Evolutionary conservation across 2,329 filamentous ascomycete species (phyloP).

Genomic region (Fusarium penzigii): DNA sequence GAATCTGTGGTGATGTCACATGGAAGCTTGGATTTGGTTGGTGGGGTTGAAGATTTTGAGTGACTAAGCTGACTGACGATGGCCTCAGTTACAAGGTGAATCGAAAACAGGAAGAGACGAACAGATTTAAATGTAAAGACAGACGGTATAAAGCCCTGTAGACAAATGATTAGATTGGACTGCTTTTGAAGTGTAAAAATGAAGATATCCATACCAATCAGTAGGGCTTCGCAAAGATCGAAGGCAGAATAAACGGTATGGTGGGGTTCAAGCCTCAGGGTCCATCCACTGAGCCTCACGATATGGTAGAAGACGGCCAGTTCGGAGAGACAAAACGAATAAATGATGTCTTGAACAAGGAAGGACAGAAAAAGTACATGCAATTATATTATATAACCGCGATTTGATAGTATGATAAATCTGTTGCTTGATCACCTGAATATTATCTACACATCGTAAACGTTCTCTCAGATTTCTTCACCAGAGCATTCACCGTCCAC

Average conservation of each 20-base stretch:
- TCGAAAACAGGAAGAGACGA: too few relatives aligned
- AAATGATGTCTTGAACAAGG: too few relatives aligned
- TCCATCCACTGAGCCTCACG: not conserved
- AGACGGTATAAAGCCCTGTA: too few relatives aligned
- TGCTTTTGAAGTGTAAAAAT: too few relatives aligned
- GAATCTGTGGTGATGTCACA: conserved; percentile 29
- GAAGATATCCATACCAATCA: too few relatives aligned
- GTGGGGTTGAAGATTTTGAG: not conserved
- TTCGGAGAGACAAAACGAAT: not conserved
- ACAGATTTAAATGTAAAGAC: too few relatives aligned
- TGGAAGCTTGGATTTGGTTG: conserved; percentile 21
- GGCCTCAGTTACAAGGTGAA: conserved; percentile 3
- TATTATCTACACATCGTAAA: not conserved
- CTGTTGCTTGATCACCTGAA: too few relatives aligned
- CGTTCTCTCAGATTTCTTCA: not conserved
- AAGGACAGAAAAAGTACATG: too few relatives aligned
- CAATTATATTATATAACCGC: too few relatives aligned
- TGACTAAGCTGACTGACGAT: conserved; percentile 3
- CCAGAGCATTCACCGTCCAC: not conserved
- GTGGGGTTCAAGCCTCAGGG: not conserved
- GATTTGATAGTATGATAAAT: too few relatives aligned
- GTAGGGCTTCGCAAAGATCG: too few relatives aligned
- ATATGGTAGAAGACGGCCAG: not conserved
- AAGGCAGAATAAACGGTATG: not conserved
- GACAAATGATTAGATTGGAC: too few relatives aligned